Evolutionary conservation across 2,329 filamentous ascomycete genomes (phyloP).

Genomic region (Ophiostoma fasciatum): DNA sequence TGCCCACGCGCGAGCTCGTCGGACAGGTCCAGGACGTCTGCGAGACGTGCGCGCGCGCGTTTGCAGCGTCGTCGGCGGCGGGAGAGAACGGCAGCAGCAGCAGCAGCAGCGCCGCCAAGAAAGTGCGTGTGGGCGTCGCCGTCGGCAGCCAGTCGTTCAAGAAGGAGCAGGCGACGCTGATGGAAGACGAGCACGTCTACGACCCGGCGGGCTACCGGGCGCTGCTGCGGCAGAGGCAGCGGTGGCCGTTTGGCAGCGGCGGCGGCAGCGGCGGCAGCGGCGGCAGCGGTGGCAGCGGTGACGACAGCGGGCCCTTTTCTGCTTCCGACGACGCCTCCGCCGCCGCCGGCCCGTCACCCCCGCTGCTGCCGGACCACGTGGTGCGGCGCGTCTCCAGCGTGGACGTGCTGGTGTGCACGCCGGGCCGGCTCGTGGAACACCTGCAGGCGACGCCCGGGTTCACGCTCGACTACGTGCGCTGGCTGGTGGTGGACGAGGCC

Average conservation of each 20-base stretch:
- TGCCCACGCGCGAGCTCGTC: slow-evolving; percentile 84
- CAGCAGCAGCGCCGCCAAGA: slow-evolving; percentile 29
- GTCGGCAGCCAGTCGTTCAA: slow-evolving; percentile 67
- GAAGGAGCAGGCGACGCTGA: slow-evolving; percentile 37
- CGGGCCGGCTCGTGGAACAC: slow-evolving; percentile 83
- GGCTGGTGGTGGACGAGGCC: slow-evolving; percentile 87
- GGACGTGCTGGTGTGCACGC: slow-evolving; percentile 82
- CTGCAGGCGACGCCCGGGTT: slow-evolving; percentile 74
- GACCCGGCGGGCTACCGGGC: slow-evolving; percentile 43
- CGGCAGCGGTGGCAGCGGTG: background rate
- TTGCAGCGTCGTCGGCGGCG: slow-evolving; percentile 38
- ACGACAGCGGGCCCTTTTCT: too few relatives aligned
- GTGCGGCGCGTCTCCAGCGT: slow-evolving; percentile 54
- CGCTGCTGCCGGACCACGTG: slow-evolving; percentile 35
- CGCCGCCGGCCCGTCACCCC: slow-evolving; percentile 18
- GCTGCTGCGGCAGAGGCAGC: slow-evolving; percentile 19
- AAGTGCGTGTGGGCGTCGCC: slow-evolving; percentile 65
- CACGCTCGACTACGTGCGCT: slow-evolving; percentile 60
- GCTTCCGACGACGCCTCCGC: background rate
- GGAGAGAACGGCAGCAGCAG: slow-evolving; percentile 20
- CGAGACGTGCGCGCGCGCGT: slow-evolving; percentile 55
- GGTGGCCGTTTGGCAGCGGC: slow-evolving; percentile 28
- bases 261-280: slow-evolving; percentile 3
- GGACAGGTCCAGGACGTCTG: slow-evolving; percentile 69
- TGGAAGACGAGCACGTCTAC: slow-evolving; percentile 39